Percentiles rank a stretch among this genome's conserved stretches.
Conservation (phyloP, 225 moss, liverwort and hornwort genomes). For the Marchantia paleacea region DNA sequence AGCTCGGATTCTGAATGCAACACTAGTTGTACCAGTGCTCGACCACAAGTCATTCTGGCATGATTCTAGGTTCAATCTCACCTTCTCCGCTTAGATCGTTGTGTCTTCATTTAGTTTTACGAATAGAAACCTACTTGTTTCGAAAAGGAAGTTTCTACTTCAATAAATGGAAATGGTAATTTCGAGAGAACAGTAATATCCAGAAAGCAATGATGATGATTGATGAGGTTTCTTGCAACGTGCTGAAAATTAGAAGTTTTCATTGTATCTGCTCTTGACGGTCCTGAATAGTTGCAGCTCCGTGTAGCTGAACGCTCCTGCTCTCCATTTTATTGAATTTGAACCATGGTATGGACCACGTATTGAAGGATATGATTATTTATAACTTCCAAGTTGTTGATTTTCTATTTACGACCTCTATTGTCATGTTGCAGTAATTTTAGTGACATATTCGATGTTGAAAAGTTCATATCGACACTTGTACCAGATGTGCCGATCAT, state of each 20-base stretch:
- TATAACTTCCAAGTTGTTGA: not conserved
- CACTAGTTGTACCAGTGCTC: slow-evolving; percentile 79
- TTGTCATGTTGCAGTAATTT: slow-evolving; percentile 69
- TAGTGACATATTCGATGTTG: slow-evolving; percentile 87
- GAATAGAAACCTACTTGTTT: not conserved
- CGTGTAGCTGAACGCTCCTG: not conserved
- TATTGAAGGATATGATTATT: not conserved
- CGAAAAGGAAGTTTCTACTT: not conserved
- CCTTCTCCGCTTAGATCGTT: not conserved
- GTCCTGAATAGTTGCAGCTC: not conserved
- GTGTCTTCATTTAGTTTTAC: not conserved
- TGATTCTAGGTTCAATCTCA: slow-evolving; percentile 57
- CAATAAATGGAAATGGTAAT: not conserved
- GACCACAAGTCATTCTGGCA: slow-evolving; percentile 96
- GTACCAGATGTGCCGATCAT: slow-evolving; percentile 84
- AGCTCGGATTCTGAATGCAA: slow-evolving; percentile 90
- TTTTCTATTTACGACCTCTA: not conserved
- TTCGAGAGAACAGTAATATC: not conserved
- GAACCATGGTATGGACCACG: not conserved
- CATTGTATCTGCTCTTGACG: no score
- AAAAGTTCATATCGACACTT: slow-evolving; percentile 77
- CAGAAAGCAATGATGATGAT: not conserved
- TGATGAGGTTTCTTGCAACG: no score
- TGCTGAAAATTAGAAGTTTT: no score
- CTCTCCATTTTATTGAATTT: not conserved